A percentile compares a stretch with the other conserved stretches of the same genome.
Conservation (phyloP, 495 filamentous ascomycete genomes). For the Hypoxylon crocopeplum region DNA sequence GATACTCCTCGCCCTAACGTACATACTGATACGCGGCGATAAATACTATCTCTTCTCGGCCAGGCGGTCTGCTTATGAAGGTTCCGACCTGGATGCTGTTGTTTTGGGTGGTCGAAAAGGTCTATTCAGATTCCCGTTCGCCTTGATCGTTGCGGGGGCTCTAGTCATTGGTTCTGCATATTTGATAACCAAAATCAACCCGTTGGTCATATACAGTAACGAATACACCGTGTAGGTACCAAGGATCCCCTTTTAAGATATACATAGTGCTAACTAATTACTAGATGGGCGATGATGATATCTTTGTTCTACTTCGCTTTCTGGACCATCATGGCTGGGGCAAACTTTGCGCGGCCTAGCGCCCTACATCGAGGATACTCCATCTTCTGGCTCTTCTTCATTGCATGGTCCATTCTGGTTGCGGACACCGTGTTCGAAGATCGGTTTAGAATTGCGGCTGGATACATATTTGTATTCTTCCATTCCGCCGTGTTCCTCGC, state of each 20-base stretch:
- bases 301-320: slow-evolving; percentile 78
- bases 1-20: slow-evolving; percentile 70
- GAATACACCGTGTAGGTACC: slow-evolving; percentile 72
- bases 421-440: slow-evolving; percentile 76
- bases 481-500: slow-evolving; percentile 78
- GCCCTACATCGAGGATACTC: slow-evolving; percentile 84
- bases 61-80: slow-evolving; percentile 61
- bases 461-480: slow-evolving; percentile 84
- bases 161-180: slow-evolving; percentile 76
- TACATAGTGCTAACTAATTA: slow-evolving; percentile 26
- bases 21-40: slow-evolving; percentile 70
- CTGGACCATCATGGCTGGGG: slow-evolving; percentile 85
- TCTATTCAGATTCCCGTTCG: slow-evolving; percentile 82
- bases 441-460: slow-evolving; percentile 71
- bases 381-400: slow-evolving; percentile 80
- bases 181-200: slow-evolving; percentile 82
- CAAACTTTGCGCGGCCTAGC: slow-evolving; percentile 82
- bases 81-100: slow-evolving; percentile 66
- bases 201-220: slow-evolving; percentile 84
- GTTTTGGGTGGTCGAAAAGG: slow-evolving; percentile 79
- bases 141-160: slow-evolving; percentile 71
- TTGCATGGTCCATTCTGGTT: slow-evolving; percentile 76
- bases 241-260: too few relatives aligned
- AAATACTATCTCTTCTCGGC: slow-evolving; percentile 80
- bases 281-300: slow-evolving; percentile 80